Conservation (phyloP, 176 grass and related monocot genomes). For the Avena sativa region DNA sequence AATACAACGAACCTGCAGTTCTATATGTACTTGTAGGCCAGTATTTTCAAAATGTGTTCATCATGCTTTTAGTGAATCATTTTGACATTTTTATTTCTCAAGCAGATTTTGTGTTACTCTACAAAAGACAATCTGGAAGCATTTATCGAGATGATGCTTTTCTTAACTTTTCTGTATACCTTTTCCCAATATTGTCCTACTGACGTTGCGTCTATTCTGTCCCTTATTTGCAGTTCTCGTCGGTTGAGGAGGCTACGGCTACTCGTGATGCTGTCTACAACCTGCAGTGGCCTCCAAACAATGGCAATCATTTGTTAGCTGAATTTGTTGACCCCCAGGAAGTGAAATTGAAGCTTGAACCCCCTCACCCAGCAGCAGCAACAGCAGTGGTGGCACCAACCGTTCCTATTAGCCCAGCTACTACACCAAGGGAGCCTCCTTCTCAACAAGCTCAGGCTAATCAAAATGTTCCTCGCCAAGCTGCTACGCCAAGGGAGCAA, state of each 20-base stretch:
- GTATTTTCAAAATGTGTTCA: slow-evolving; percentile 17
- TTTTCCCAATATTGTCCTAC: slow-evolving; percentile 12
- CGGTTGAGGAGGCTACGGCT: slow-evolving; percentile 84
- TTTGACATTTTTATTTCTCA: not conserved
- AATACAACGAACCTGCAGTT: not conserved
- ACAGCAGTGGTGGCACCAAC: not conserved
- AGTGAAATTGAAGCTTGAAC: slow-evolving; percentile 70
- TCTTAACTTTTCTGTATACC: not conserved
- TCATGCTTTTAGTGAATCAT: not conserved
- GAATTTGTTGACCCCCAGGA: slow-evolving; percentile 97
- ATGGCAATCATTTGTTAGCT: slow-evolving; percentile 83
- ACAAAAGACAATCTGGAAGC: not conserved
- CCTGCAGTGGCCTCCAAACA: slow-evolving; percentile 94
- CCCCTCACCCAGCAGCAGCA: slow-evolving; percentile 41
- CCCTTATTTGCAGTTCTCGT: slow-evolving; percentile 64
- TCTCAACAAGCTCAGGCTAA: slow-evolving; percentile 58
- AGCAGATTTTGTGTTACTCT: not conserved
- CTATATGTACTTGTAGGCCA: not conserved
- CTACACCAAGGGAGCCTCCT: slow-evolving; percentile 32
- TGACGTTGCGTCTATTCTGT: slow-evolving; percentile 14
- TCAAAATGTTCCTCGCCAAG: slow-evolving; percentile 48
- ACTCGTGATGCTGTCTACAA: slow-evolving; percentile 90
- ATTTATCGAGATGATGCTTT: not conserved
- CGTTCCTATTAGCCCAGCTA: slow-evolving; percentile 57
- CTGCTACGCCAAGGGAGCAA: slow-evolving; percentile 59